Evolutionary conservation across 495 filamentous ascomycete species (phyloP).

Genomic region (Penicillium fimorum): DNA sequence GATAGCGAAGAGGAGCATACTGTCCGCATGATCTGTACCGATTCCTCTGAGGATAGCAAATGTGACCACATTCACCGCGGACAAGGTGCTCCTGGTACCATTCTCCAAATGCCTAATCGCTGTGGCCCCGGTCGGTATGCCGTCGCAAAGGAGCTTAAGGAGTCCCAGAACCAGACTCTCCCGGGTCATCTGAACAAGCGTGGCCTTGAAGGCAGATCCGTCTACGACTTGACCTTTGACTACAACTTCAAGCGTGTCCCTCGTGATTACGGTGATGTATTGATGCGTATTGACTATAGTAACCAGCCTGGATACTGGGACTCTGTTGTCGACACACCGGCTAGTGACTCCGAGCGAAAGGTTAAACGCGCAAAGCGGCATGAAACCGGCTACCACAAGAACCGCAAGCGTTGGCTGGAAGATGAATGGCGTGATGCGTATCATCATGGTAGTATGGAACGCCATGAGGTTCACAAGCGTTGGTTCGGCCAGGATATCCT

Average conservation of each 20-base stretch:
- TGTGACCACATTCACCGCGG: slow-evolving; percentile 33
- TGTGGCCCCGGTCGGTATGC: slow-evolving; percentile 42
- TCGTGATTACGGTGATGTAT: slow-evolving; percentile 29
- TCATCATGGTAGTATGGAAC: slow-evolving; percentile 18
- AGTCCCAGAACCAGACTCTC: slow-evolving; percentile 16
- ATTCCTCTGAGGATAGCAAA: slow-evolving; percentile 22
- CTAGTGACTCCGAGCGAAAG: slow-evolving; percentile 7
- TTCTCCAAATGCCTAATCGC: slow-evolving; percentile 36
- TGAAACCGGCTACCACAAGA: slow-evolving; percentile 10
- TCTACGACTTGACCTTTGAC: slow-evolving; percentile 37
- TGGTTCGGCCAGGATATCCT: slow-evolving; percentile 6
- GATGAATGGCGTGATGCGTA: slow-evolving; percentile 31
- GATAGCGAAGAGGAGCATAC: slow-evolving; percentile 24
- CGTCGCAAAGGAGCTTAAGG: slow-evolving; percentile 28
- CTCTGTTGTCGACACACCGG: slow-evolving; percentile 24
- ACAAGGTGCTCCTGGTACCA: slow-evolving; percentile 27
- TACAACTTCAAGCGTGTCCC: slow-evolving; percentile 34
- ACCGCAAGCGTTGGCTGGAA: slow-evolving; percentile 34
- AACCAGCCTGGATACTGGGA: slow-evolving; percentile 40
- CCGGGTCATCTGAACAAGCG: slow-evolving; percentile 17
- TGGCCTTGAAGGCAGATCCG: background rate
- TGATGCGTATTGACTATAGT: slow-evolving; percentile 37
- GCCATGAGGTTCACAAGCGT: slow-evolving; percentile 6
- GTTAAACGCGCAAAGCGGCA: slow-evolving; percentile 16
- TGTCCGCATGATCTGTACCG: slow-evolving; percentile 21